A percentile compares a stretch with the other conserved stretches of the same genome.
Conservation (phyloP, 805 yeast species). For the Sungouiozyma ichnusensis region DNA sequence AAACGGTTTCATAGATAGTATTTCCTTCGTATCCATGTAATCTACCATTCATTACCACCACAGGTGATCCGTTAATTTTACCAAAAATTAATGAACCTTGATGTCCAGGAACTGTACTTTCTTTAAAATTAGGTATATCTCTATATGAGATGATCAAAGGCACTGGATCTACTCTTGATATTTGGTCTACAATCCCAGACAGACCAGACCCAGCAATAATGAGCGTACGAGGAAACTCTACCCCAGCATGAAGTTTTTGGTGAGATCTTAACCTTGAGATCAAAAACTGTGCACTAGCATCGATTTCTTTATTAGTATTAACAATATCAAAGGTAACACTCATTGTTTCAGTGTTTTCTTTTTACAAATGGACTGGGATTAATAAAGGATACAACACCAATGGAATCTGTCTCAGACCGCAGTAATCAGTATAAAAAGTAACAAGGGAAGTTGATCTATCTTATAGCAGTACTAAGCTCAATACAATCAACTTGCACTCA, state of each 20-base stretch:
- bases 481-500: no score
- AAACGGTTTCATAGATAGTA: conserved; percentile 67
- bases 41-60: conserved; percentile 89
- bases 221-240: conserved; percentile 45
- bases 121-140: conserved; percentile 69
- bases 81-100: conserved; percentile 79
- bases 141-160: conserved; percentile 47
- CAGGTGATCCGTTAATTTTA: conserved; percentile 59
- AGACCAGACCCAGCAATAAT: conserved; percentile 93
- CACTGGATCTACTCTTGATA: conserved; percentile 26
- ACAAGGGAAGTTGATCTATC: no score
- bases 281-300: conserved; percentile 3
- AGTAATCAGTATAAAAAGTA: no score
- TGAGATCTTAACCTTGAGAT: background rate
- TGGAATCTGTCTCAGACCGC: no score
- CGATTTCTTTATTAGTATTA: conserved; percentile 2
- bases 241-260: background rate
- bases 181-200: conserved; percentile 65
- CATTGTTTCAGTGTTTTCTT: background rate
- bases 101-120: conserved; percentile 85
- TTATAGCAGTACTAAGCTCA: no score
- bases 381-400: no score
- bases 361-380: background rate
- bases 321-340: conserved; percentile 6
- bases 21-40: conserved; percentile 90